These are phyloP conservation scores for Podila clonocystis DNA, from an alignment of 192 early-diverging fungal genomes.

Conservation along the genomic window DNA sequence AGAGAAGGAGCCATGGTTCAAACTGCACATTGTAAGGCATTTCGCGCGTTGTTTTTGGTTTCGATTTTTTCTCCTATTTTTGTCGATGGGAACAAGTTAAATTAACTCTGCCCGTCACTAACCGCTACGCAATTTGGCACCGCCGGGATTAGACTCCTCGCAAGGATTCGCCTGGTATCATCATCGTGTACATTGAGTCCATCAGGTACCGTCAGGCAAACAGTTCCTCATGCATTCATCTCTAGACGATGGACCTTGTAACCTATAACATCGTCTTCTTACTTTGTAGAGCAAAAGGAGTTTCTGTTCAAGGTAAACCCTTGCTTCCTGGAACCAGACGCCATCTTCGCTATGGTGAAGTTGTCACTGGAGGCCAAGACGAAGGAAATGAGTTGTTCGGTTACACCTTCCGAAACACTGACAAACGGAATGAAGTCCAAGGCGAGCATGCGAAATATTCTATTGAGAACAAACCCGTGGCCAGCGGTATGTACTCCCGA, in stretches of 20 bases:
- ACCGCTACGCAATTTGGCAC: background rate
- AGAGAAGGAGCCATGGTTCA: conserved; percentile 11
- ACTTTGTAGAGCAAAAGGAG: background rate
- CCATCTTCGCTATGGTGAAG: background rate
- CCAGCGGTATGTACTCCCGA: conserved; percentile 7
- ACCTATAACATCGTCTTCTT: background rate
- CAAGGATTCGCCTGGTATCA: background rate
- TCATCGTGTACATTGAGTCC: conserved; percentile 4
- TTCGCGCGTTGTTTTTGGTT: background rate
- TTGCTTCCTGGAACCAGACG: background rate
- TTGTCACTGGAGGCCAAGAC: conserved; percentile 1
- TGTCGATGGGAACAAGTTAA: background rate
- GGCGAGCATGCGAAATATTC: background rate
- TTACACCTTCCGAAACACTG: conserved; percentile 2
- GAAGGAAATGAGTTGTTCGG: background rate
- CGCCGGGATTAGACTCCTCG: too few relatives aligned
- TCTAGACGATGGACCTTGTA: background rate
- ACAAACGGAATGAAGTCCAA: background rate
- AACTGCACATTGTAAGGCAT: background rate
- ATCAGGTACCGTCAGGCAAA: background rate
- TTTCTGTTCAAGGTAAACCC: conserved; percentile 1
- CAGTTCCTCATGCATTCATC: background rate
- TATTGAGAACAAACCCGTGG: conserved; percentile 2
- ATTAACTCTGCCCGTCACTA: background rate
- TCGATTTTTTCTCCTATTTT: background rate